Evolutionary conservation across 805 yeast genomes (phyloP).

Genomic region (Wickerhamiella azymoides): DNA sequence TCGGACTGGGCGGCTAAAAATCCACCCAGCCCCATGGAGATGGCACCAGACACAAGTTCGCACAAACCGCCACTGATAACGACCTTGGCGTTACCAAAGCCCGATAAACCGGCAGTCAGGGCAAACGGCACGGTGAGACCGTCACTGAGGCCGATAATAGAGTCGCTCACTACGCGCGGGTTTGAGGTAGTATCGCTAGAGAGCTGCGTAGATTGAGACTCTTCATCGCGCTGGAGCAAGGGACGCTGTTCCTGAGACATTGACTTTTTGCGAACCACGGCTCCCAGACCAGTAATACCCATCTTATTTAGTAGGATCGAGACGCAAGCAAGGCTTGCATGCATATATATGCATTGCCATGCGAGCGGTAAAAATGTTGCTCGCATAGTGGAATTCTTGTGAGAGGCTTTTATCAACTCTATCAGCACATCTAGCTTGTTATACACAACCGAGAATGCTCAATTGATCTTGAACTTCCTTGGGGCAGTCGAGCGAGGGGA

Average conservation of each 20-base stretch:
- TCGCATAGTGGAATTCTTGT: no score
- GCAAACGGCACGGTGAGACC: conserved; percentile 97
- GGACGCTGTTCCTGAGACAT: conserved; percentile 5
- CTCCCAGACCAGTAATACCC: background rate
- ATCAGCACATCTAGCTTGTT: no score
- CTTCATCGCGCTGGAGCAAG: conserved; percentile 4
- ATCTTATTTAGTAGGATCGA: background rate
- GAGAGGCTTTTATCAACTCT: no score
- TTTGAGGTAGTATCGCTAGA: conserved; percentile 2
- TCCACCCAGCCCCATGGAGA: conserved; percentile 96
- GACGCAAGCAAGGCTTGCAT: background rate
- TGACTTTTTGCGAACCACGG: background rate
- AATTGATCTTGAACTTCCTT: no score
- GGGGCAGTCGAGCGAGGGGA: no score
- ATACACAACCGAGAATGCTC: background rate
- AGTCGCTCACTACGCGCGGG: conserved; percentile 87
- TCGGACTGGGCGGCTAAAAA: conserved; percentile 88
- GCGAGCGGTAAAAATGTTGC: no score
- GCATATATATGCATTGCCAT: background rate
- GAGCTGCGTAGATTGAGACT: background rate
- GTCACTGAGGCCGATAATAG: conserved; percentile 85
- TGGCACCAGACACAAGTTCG: conserved; percentile 90
- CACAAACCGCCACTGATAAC: conserved; percentile 98
- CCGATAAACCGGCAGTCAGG: conserved; percentile 84
- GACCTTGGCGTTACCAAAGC: conserved; percentile 73